Conservation (phyloP, 129 eudicot species). For the Silybum marianum region DNA sequence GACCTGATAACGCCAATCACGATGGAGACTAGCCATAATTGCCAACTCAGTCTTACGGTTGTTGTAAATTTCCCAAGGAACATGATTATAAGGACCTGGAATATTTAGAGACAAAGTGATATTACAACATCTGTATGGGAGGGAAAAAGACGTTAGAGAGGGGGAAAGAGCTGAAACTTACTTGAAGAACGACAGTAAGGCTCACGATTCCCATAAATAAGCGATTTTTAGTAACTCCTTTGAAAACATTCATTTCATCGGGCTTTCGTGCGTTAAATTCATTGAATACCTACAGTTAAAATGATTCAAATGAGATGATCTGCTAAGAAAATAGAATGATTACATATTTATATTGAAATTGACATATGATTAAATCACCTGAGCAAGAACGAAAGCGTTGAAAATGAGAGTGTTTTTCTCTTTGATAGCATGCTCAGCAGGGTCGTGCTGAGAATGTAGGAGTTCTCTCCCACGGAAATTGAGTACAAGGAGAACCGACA, state of each 20-base stretch:
- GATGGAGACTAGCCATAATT: conserved; percentile 78
- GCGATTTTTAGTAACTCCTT: conserved; percentile 68
- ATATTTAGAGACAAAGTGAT: background rate
- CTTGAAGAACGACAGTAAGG: conserved; percentile 74
- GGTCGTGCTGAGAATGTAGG: conserved; percentile 46
- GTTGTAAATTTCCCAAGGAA: conserved; percentile 86
- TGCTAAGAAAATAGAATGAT: too few species aligned
- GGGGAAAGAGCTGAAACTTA: conserved; percentile 1
- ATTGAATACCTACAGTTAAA: conserved; percentile 61
- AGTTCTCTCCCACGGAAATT: conserved; percentile 64
- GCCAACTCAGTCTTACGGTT: conserved; percentile 80
- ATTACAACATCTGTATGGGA: background rate
- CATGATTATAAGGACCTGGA: conserved; percentile 67
- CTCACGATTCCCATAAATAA: conserved; percentile 76
- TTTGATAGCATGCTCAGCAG: conserved; percentile 53
- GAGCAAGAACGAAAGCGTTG: conserved; percentile 87
- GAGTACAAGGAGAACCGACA: conserved; percentile 67
- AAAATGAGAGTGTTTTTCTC: conserved; percentile 84
- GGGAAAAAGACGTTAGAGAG: background rate
- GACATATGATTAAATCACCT: conserved; percentile 43
- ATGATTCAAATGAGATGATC: background rate
- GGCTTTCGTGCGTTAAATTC: conserved; percentile 96
- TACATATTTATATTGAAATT: background rate
- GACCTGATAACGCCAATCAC: conserved; percentile 74
- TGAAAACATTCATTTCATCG: conserved; percentile 74